A percentile compares a stretch with the other conserved stretches of the same genome.
These are phyloP conservation scores for Picea glauca DNA, from an alignment of 75 land plant species.

Conservation along the genomic window DNA sequence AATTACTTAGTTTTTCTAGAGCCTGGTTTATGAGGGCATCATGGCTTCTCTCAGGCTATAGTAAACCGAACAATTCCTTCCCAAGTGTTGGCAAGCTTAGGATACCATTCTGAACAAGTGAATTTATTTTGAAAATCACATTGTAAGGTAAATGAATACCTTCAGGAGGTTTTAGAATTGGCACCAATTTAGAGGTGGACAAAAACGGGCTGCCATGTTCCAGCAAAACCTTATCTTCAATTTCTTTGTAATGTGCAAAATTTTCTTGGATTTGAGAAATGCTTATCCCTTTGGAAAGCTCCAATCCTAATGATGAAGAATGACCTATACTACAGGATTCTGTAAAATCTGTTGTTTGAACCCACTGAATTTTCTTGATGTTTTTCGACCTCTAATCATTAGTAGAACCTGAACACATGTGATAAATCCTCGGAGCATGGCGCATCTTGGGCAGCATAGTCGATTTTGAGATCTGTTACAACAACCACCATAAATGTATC, in stretches of 20 bases:
- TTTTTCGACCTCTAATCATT: too few relatives aligned
- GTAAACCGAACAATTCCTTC: slow-evolving; percentile 37
- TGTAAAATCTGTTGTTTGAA: too few relatives aligned
- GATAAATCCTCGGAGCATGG: too few relatives aligned
- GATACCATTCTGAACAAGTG: slow-evolving; percentile 59
- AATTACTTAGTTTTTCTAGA: slow-evolving; percentile 26
- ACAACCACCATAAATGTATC: too few relatives aligned
- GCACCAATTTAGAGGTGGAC: not conserved
- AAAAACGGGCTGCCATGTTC: slow-evolving; percentile 34
- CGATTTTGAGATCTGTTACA: too few relatives aligned
- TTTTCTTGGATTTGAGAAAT: too few relatives aligned
- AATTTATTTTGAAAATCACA: slow-evolving; percentile 34
- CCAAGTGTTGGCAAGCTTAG: slow-evolving; percentile 52
- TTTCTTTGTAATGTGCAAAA: slow-evolving; percentile 42
- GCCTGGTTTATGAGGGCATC: slow-evolving; percentile 30
- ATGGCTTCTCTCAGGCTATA: slow-evolving; percentile 19
- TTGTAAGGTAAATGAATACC: not conserved
- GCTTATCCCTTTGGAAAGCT: too few relatives aligned
- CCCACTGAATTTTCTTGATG: too few relatives aligned
- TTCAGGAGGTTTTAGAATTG: not conserved
- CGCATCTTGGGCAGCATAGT: too few relatives aligned
- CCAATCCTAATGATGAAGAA: too few relatives aligned
- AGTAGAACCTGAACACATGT: too few relatives aligned
- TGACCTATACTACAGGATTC: too few relatives aligned
- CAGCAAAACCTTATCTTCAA: slow-evolving; percentile 11